Base-by-base conservation (phyloP, 768 basidiomycete species). In the Cystobasidium ongulense region DNA sequence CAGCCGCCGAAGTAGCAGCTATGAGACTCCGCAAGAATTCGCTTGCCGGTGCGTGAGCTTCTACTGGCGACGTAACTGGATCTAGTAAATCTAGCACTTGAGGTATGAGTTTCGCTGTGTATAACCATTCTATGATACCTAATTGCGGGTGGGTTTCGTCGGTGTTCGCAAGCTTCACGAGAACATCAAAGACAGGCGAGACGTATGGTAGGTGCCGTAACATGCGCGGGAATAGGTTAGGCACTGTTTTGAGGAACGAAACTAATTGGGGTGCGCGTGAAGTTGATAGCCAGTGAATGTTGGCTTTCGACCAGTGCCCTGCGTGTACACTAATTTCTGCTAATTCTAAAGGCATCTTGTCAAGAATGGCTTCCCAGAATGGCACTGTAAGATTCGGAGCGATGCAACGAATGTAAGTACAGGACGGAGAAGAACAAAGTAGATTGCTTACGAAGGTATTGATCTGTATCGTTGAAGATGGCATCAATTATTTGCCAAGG, bases 21-120 rank as follows among this genome's bases (percentile, higher is more conserved):
- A 99, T 93, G 76, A 98, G 92, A 63, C 89, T 89, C 80, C 95
- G 95, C 79, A 98, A 87, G 68, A 97, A 85, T 73, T 99, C 96
- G 0, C 92, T 86, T 36, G 92, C 90, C 72, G 92, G 88, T 8
- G 87, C 84, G 81, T 98, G 96, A 70, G 90, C 86, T 72, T 91
- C 88, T 86, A 73, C 91, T 88, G 39, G 87, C 83, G 25, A 87
- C 85, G 74, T 90, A 84, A 84, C 80, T 0, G 96, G 92, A 17
- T 92, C 90, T 27, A 99, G 86, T 57, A 93, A 84, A 75, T 87
- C 87, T 74, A 95, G 85, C 18, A 97, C 85, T 63, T 88, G 87
- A 29, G 86, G 85, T 82, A 97, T 91, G 46, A 97, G 86, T 74
- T 86, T 85, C 83, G 94, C 86, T 52, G 87, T 50, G 77, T 75